Conservation (phyloP, 2,329 filamentous ascomycete genomes). For the Microascus cirrosus region DNA sequence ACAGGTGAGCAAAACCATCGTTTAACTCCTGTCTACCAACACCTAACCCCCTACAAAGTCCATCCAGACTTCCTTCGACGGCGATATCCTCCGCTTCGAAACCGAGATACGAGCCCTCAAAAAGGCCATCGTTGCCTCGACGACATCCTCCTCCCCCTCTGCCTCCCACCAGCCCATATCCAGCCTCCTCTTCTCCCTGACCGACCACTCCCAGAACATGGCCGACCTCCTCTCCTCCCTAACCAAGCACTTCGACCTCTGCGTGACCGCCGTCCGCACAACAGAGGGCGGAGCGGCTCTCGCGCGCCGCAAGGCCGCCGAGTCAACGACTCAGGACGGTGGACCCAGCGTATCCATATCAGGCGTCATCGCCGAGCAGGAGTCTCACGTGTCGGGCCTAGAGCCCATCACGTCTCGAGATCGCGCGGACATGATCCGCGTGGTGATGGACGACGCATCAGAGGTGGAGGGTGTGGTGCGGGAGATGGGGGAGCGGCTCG, state of each 20-base stretch:
- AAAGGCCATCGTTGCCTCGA: slow-evolving; percentile 33
- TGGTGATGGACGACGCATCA: slow-evolving; percentile 62
- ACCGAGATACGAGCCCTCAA: slow-evolving; percentile 58
- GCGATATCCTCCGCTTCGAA: slow-evolving; percentile 65
- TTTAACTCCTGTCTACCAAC: background rate
- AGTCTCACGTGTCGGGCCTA: slow-evolving; percentile 36
- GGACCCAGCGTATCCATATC: slow-evolving; percentile 49
- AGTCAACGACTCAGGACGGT: slow-evolving; percentile 39
- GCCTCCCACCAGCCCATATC: slow-evolving; percentile 25
- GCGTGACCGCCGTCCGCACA: slow-evolving; percentile 80
- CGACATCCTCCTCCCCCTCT: slow-evolving; percentile 8
- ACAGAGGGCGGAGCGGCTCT: slow-evolving; percentile 70
- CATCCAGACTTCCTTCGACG: slow-evolving; percentile 63
- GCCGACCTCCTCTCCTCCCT: slow-evolving; percentile 70
- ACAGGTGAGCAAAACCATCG: slow-evolving; percentile 32
- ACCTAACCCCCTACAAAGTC: slow-evolving; percentile 23
- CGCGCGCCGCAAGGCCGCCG: slow-evolving; percentile 57
- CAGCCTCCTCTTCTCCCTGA: slow-evolving; percentile 48
- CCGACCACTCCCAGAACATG: slow-evolving; percentile 70
- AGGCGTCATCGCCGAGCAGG: slow-evolving; percentile 51
- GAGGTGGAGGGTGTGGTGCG: slow-evolving; percentile 56
- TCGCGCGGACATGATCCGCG: slow-evolving; percentile 68
- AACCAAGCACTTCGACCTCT: slow-evolving; percentile 84
- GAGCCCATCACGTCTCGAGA: slow-evolving; percentile 67
- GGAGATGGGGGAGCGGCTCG: slow-evolving; percentile 64